Base-by-base conservation (phyloP, 2,329 filamentous ascomycete genomes). In the Sphaerulina musiva region DNA sequence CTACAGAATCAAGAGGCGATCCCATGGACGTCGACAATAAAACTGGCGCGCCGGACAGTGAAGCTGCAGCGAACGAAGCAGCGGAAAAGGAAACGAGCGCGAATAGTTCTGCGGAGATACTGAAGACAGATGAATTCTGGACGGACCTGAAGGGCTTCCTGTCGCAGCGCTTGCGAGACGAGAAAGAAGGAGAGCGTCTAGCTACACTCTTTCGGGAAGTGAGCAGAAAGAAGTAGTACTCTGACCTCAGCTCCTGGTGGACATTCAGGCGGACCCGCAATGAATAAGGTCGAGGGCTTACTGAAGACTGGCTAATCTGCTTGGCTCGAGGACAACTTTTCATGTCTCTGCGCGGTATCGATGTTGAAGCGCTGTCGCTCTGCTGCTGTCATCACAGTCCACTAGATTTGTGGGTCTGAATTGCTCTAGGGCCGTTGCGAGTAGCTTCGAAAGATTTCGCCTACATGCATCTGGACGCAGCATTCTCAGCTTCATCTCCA, bases 121-220 rank as follows among this genome's bases (percentile, higher is more conserved):
- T 95, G 59, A 74, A 81, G 66, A 85, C 82, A 10, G 81, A 85
- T 6, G 83, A 80, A 52, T 98, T 98, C 68, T 98, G 93, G 93
- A 73, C 73, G 7, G 93, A 97, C 74, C 71, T 98, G 59, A 83
- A 83, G 67, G 86, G 81, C 0, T 97, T 92, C 71, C 69, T 98
- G 69, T 74, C 83, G 66, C 87, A 91, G 74, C 81, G 89, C 68
- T 73, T 95, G 64, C 83, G 86, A 71, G 86, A 95, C 68, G 83
- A 78, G 48, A 69, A 68, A 2, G 78, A 80, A 66, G 87, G 86
- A 0, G 80, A 81, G 61, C 80, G 83, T 63, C 70, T 92, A 64
- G 79, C 80, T 36, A 74, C 70, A 4, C 69, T 87, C 20, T 96
- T 96, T 67, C 41, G 54, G 23, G 49, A 56, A 23, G 51, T 39